Percentiles rank a stretch among this genome's conserved stretches.
These are phyloP conservation scores for Chloris gayana DNA, from an alignment of 176 grass and related monocot genomes.

Conservation along the genomic window DNA sequence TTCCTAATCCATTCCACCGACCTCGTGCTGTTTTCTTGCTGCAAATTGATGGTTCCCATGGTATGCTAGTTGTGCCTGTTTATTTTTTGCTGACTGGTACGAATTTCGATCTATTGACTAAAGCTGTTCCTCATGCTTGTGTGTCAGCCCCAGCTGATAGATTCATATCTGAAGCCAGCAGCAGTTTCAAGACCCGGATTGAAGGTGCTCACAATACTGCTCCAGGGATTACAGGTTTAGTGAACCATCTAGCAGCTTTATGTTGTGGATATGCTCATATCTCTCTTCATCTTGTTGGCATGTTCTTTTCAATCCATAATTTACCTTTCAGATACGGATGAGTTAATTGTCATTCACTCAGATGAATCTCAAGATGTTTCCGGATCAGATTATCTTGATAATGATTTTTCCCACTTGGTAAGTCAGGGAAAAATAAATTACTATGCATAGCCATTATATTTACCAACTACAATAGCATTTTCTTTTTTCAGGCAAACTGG, in stretches of 20 bases:
- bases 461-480: neutral
- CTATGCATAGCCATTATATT: neutral
- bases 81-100: neutral
- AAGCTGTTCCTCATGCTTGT: slow-evolving; percentile 27
- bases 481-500: slow-evolving; percentile 70
- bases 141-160: slow-evolving; percentile 37
- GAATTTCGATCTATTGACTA: slow-evolving; percentile 30
- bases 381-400: slow-evolving; percentile 64
- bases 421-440: slow-evolving; percentile 10
- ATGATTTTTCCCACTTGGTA: slow-evolving; percentile 75
- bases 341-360: slow-evolving; percentile 70
- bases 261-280: slow-evolving; percentile 24
- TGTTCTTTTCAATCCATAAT: slow-evolving; percentile 34
- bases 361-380: slow-evolving; percentile 65
- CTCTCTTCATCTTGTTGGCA: slow-evolving; percentile 15
- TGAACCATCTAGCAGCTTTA: slow-evolving; percentile 11
- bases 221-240: slow-evolving; percentile 74
- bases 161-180: slow-evolving; percentile 50
- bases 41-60: slow-evolving; percentile 66
- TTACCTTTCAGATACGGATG: slow-evolving; percentile 67
- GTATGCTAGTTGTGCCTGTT: slow-evolving; percentile 38
- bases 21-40: slow-evolving; percentile 79
- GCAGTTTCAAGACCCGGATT: slow-evolving; percentile 60
- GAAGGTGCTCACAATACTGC: slow-evolving; percentile 48
- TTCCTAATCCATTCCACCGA: slow-evolving; percentile 80